Evolutionary conservation across 257 asterid species (phyloP).

Genomic region (Thymus quinquecostatus): DNA sequence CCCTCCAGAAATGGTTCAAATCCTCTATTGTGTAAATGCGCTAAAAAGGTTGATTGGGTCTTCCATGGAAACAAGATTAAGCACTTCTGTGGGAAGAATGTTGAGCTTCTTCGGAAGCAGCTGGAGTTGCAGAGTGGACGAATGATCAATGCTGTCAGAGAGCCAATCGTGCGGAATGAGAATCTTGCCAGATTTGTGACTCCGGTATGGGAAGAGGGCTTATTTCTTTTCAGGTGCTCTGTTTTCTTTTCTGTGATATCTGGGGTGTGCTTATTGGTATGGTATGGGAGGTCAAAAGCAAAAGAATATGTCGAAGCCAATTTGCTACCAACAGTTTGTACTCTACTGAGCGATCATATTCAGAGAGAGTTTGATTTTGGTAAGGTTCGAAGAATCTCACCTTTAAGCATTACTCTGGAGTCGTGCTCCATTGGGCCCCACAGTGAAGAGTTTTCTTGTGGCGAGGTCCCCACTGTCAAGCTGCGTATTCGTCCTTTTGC

Average conservation of each 20-base stretch:
- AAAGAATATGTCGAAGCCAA: conserved; percentile 74
- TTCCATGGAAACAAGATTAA: conserved; percentile 64
- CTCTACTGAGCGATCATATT: conserved; percentile 62
- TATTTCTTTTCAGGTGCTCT: conserved; percentile 81
- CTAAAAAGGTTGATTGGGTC: conserved; percentile 69
- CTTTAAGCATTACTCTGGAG: conserved; percentile 89
- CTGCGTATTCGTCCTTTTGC: conserved; percentile 88
- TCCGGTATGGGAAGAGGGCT: conserved; percentile 90
- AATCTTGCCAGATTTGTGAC: conserved; percentile 61
- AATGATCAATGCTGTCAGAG: conserved; percentile 68
- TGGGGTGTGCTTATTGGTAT: conserved; percentile 76
- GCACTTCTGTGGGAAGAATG: conserved; percentile 66
- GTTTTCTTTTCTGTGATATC: conserved; percentile 77
- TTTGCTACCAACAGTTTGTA: conserved; percentile 82
- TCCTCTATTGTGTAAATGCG: conserved; percentile 52
- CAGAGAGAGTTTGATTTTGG: conserved; percentile 93
- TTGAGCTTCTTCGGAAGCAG: conserved; percentile 67
- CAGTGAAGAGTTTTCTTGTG: conserved; percentile 89
- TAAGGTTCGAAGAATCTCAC: conserved; percentile 84
- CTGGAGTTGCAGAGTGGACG: conserved; percentile 58
- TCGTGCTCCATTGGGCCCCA: conserved; percentile 94
- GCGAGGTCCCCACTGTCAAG: conserved; percentile 79
- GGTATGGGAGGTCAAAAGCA: conserved; percentile 86
- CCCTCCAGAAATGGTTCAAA: conserved; percentile 41
- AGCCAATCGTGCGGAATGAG: conserved; percentile 67